Base-by-base conservation (phyloP, 2,329 filamentous ascomycete species). In the Paraconiothyrium sp. region DNA sequence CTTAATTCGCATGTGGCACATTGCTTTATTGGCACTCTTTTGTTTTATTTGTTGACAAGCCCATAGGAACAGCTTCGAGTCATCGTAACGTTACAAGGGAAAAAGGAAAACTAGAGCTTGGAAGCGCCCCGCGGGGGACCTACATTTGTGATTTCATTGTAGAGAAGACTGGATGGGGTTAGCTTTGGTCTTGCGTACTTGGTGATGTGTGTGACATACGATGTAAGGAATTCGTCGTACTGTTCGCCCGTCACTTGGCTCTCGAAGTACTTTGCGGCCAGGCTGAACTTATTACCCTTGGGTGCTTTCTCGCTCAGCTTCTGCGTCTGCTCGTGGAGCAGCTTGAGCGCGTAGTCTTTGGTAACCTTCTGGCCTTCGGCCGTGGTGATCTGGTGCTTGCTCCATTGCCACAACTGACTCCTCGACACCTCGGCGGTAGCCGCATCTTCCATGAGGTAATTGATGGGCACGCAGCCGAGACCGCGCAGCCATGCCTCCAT, bases 401-500 rank as follows among this genome's bases (percentile, higher is more conserved):
- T 88, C 95, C 95, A 99, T 80, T 99, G 95, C 94, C 94, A 97
- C 49, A 99, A 86, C 84, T 99, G 95, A 70, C 89, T 92, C 72
- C 95, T 90, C 59, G 92, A 96, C 5, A 99, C 95, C 80, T 99
- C 95, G 54, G 95, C 95, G 1, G 95, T 99, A 27, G 95, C 95
- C 20, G 95, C 95, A 72, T 98, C 95, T 84, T 99, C 95, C 94
- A 98, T 98, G 59, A 98, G 86, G 79, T 91, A 97, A 85, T 98
- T 97, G 83, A 98, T 97, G 52, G 95, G 95, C 57, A 98, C 94
- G 74, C 95, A 99, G 60, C 95, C 95, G 24, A 98, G 87, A 37
- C 94, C 95, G 65, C 94, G 91, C 63, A 98, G 85, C 95, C 95
- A 99, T 64, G 93, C 95, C 83, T 99, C 95, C 94, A 98, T 99